phyloP scores from a whole-genome alignment of 306 rosid species.

The Ceratonia siliqua region DNA sequence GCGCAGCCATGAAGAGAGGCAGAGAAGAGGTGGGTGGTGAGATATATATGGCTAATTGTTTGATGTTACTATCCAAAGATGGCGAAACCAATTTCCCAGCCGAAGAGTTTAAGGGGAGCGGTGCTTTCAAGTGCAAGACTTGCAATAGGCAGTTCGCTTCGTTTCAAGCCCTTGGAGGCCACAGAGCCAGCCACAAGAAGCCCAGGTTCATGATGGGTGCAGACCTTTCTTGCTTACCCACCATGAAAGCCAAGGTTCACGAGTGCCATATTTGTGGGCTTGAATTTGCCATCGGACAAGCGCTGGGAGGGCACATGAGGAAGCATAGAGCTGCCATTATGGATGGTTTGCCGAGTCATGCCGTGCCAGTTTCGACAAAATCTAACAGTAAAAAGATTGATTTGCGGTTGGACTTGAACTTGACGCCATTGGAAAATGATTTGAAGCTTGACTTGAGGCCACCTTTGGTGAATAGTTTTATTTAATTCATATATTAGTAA shows the following conservation, averaged over 20 bases:
- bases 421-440: constrained; percentile 48
- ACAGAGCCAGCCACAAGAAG: constrained; percentile 75
- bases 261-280: constrained; percentile 64
- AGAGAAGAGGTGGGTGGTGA: constrained; percentile 29
- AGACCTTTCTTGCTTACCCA: background rate
- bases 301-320: constrained; percentile 85
- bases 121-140: constrained; percentile 63
- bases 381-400: constrained; percentile 30
- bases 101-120: background rate
- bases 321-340: constrained; percentile 44
- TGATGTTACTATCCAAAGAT: constrained; percentile 47
- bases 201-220: constrained; percentile 26
- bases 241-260: constrained; percentile 45
- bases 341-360: background rate
- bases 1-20: constrained; percentile 50
- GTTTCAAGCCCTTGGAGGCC: constrained; percentile 84
- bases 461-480: background rate
- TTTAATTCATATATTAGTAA: constrained; percentile 19
- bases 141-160: constrained; percentile 53
- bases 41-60: constrained; percentile 37
- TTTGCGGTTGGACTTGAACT: constrained; percentile 51
- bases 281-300: constrained; percentile 63
- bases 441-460: constrained; percentile 44
- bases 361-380: constrained; percentile 38
- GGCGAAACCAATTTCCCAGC: background rate